Evolutionary conservation across 2,329 filamentous ascomycete species (phyloP).

Genomic region (Claviceps africana): DNA sequence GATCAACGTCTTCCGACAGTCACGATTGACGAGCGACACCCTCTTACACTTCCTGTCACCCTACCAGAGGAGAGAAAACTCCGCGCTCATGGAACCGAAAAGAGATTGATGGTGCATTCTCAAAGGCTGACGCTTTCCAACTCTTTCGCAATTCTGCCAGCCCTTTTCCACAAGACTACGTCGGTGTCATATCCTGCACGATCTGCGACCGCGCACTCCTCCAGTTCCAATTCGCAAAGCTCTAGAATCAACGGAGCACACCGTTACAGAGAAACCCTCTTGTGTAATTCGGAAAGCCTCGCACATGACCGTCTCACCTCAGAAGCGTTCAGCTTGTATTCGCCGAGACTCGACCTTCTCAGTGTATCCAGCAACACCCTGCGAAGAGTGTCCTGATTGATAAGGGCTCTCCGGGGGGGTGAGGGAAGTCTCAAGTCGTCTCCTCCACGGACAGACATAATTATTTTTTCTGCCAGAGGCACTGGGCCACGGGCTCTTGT

Average conservation of each 20-base stretch:
- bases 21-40: background rate
- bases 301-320: background rate
- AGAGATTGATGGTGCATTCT: background rate
- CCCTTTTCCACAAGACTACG: background rate
- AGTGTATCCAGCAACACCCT: background rate
- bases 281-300: slow-evolving; percentile 1
- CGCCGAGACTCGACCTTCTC: slow-evolving; percentile 7
- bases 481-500: background rate
- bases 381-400: background rate
- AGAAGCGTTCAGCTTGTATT: slow-evolving; percentile 5
- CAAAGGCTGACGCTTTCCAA: too few relatives aligned
- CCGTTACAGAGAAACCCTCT: slow-evolving; percentile 1
- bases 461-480: too few relatives aligned
- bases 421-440: background rate
- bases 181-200: background rate
- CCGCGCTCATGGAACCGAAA: background rate
- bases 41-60: background rate
- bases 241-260: background rate
- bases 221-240: background rate
- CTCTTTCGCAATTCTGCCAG: background rate
- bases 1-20: background rate
- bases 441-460: background rate
- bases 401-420: background rate
- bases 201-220: background rate
- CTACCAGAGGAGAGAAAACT: background rate